Percentiles rank a stretch among this genome's conserved stretches.
phyloP scores from a whole-genome alignment of 2,329 filamentous ascomycete species.

The Penicillium sp. region DNA sequence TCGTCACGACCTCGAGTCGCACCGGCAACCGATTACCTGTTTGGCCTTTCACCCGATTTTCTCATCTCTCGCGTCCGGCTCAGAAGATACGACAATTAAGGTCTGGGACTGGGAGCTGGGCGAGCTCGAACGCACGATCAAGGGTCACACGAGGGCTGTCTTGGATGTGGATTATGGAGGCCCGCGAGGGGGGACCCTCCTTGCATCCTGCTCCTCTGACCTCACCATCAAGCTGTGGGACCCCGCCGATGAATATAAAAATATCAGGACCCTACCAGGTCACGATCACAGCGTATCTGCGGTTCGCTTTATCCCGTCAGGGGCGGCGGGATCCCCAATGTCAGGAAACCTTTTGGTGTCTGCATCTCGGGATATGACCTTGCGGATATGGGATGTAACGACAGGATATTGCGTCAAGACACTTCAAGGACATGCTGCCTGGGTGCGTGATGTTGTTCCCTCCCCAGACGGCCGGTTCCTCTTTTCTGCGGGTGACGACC shows the following conservation, averaged over 20 bases:
- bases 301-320: slow-evolving; percentile 83
- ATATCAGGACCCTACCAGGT: slow-evolving; percentile 84
- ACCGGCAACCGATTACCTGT: slow-evolving; percentile 77
- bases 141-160: slow-evolving; percentile 87
- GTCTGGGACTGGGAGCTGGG: slow-evolving; percentile 97
- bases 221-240: slow-evolving; percentile 96
- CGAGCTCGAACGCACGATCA: slow-evolving; percentile 84
- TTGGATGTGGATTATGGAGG: slow-evolving; percentile 89
- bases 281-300: slow-evolving; percentile 91
- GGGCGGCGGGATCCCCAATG: slow-evolving; percentile 72
- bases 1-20: slow-evolving; percentile 78
- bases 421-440: slow-evolving; percentile 79
- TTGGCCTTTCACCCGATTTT: slow-evolving; percentile 92
- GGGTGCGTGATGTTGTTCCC: slow-evolving; percentile 86
- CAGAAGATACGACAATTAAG: slow-evolving; percentile 91
- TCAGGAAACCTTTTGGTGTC: slow-evolving; percentile 83
- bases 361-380: slow-evolving; percentile 78
- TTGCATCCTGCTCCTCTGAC: slow-evolving; percentile 84
- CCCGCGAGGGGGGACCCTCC: slow-evolving; percentile 72
- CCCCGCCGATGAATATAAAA: slow-evolving; percentile 88
- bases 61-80: slow-evolving; percentile 83
- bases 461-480: slow-evolving; percentile 82
- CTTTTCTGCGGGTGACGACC: slow-evolving; percentile 78
- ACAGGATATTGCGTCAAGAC: slow-evolving; percentile 92
- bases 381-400: slow-evolving; percentile 89